Evolutionary conservation across 140 eudicot genomes (phyloP), one percentile per base, ranked within the genome.

Genomic region (Stevia rebaudiana): DNA sequence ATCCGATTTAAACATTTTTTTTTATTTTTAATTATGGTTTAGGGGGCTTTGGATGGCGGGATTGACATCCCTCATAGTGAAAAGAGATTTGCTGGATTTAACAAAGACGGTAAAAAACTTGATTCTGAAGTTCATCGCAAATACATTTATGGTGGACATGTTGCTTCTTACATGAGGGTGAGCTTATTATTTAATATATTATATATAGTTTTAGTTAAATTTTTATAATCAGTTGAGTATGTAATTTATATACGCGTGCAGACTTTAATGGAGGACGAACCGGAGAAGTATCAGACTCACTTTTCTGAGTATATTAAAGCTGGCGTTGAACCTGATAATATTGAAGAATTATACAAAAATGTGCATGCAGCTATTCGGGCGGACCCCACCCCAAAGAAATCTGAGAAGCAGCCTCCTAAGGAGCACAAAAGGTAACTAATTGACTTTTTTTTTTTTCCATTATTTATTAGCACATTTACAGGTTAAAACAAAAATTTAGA

Each of bases 321-420:
- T 21, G 82, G 75, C 2, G 46, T 78, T 37, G 82, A 79, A 0
- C 66, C 84, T 0, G 88, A 75, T 41, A 66, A 50, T 68, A 61
- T 82, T 37, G 88, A 82, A 67, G 84, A 79, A 30, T 8, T 82
- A 8, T 79, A 79, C 78, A 75, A 82, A 31, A 82, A 79, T 62
- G 80, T 76, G n/a, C 84, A 79, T 68, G 67, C 88, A 2, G 84
- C 88, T 22, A 79, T 82, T 36, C 79, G 79, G 12, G 88, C 81
- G n/a, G 88, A 79, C 25, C 88, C 88, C 0, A 61, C 70, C 3
- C 50, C 74, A 19, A 79, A 82, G 84, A 79, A 75, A n/a, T 21
- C 65, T 6, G 80, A 72, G 63, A 82, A 78, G 61, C 77, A 79
- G 21, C 66, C 82, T 21, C 81, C 79, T 40, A 63, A 82, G 66